A percentile compares a stretch with the other conserved stretches of the same genome.
phyloP scores from a whole-genome alignment of 2,329 filamentous ascomycete species.

The Colletotrichum nymphaeae region DNA sequence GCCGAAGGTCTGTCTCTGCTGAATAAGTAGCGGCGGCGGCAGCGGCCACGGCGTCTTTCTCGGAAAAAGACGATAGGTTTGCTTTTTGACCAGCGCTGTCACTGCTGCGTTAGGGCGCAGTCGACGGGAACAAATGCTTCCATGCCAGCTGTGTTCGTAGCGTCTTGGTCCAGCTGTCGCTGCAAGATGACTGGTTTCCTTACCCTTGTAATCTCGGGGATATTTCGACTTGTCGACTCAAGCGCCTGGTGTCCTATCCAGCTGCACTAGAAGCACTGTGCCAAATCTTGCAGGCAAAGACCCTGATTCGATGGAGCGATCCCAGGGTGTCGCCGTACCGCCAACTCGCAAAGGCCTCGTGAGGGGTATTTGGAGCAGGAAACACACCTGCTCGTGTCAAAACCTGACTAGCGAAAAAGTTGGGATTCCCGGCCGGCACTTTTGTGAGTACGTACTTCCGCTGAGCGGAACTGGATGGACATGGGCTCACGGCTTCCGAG shows the following conservation, averaged over 20 bases:
- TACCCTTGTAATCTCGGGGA: conserved; percentile 33
- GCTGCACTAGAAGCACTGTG: conserved; percentile 1
- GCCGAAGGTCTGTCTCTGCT: neutral
- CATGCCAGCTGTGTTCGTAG: conserved; percentile 16
- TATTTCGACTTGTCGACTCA: conserved; percentile 35
- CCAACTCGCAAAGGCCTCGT: conserved; percentile 5
- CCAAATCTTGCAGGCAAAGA: conserved; percentile 31
- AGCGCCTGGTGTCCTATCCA: conserved; percentile 13
- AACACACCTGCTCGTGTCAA: conserved; percentile 22
- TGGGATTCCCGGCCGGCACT: conserved; percentile 32
- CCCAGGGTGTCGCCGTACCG: conserved; percentile 1
- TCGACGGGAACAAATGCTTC: conserved; percentile 1
- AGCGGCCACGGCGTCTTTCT: conserved; percentile 23
- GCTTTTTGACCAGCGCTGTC: conserved; percentile 26
- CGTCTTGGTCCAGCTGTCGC: neutral
- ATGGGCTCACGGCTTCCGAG: conserved; percentile 30
- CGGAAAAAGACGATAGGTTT: conserved; percentile 8
- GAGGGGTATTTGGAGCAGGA: conserved; percentile 30
- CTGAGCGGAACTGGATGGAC: conserved; percentile 18
- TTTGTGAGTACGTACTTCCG: conserved; percentile 28
- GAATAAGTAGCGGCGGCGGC: neutral
- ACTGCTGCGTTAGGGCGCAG: conserved; percentile 14
- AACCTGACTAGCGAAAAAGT: conserved; percentile 24
- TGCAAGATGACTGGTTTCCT: neutral
- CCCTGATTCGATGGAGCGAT: conserved; percentile 19